A percentile compares a stretch with the other conserved stretches of the same genome.
Evolutionary conservation across 169 alveolate species (phyloP).

Genomic region (Neospora caninum): DNA sequence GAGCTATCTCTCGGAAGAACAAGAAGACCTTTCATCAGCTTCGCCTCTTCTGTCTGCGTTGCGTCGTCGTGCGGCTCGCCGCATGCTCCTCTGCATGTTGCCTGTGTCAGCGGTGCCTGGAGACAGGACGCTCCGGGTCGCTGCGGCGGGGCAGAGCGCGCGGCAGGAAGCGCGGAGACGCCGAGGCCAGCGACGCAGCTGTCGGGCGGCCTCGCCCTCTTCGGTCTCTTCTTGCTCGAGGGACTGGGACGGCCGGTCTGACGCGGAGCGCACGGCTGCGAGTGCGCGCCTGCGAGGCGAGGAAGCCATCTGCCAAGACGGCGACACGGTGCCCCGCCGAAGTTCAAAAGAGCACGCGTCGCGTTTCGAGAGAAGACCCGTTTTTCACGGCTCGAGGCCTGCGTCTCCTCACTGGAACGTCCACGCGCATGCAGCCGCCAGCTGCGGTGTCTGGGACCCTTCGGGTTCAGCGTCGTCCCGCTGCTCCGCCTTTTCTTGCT

Average conservation of each 20-base stretch:
- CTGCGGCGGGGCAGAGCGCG: background rate
- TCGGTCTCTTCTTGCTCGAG: background rate
- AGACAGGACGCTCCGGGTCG: background rate
- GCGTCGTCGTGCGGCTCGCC: background rate
- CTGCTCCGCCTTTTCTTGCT: too few relatives aligned
- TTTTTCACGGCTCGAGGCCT: too few relatives aligned
- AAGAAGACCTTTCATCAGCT: background rate
- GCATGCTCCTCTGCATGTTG: constrained; percentile 26
- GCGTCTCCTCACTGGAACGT: too few relatives aligned
- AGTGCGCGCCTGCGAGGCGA: background rate
- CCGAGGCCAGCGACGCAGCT: background rate
- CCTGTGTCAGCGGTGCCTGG: constrained; percentile 4
- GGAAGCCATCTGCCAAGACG: too few relatives aligned
- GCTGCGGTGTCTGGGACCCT: too few relatives aligned
- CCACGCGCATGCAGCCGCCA: too few relatives aligned
- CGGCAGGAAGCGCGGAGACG: background rate
- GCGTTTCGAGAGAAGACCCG: too few relatives aligned
- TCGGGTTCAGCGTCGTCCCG: too few relatives aligned
- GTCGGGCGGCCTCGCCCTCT: background rate
- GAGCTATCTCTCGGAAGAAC: background rate
- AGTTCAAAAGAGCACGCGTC: too few relatives aligned
- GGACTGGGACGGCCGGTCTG: background rate
- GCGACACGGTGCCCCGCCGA: too few relatives aligned
- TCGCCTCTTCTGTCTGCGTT: background rate
- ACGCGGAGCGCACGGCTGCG: background rate